Base-by-base conservation (phyloP, 1,284 basidiomycete species). In the Melampsora larici-populina region DNA sequence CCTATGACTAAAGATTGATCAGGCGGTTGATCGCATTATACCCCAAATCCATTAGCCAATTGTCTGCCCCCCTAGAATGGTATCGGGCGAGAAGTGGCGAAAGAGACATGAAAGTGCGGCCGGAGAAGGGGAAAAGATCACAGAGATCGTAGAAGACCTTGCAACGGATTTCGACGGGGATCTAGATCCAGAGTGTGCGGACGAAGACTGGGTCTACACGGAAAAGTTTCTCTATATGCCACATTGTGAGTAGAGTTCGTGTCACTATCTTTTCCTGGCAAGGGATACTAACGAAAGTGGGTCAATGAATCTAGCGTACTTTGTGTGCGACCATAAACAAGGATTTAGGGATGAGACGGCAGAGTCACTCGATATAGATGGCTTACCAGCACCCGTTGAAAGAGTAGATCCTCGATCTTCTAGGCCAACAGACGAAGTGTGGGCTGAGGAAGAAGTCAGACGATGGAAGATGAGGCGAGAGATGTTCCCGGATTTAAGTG, bases 321-420 rank as follows among this genome's bases (percentile, higher is more conserved):
- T 89, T 81, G 88, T 87, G 51, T 88, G 88, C 29, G 89, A 89
- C 79, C 89, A 89, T 81, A 87, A 86, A 79, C 89, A 90, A 73
- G 87, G 86, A 40, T 87, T 87, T 80, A 77, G 81, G 66, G 78
- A 79, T 69, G 73, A 79, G 58, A 43, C 46, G 8, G 58, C 40
- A 18, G 58, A 58, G 26, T 55, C 36, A 70, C 24, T 78, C n/a
- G 75, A 78, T 64, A 31, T 70, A 60, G 49, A 78, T 49, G 75
- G 75, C 1, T n/a, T 78, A 60, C 75, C 75, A 33, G 62, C 62
- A 29, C 62, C 33, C 21, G 24, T 64, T 29, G 21, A 64, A 18
- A 21, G 62, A 71, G 79, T 80, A 58, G 24, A 71, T 43, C 79
- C 79, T 24, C 79, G 79, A 40, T 78, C 79, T 1, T 58, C 21